phyloP scores from a whole-genome alignment of 768 basidiomycete genomes.

The Kwoniella heveanensis region DNA sequence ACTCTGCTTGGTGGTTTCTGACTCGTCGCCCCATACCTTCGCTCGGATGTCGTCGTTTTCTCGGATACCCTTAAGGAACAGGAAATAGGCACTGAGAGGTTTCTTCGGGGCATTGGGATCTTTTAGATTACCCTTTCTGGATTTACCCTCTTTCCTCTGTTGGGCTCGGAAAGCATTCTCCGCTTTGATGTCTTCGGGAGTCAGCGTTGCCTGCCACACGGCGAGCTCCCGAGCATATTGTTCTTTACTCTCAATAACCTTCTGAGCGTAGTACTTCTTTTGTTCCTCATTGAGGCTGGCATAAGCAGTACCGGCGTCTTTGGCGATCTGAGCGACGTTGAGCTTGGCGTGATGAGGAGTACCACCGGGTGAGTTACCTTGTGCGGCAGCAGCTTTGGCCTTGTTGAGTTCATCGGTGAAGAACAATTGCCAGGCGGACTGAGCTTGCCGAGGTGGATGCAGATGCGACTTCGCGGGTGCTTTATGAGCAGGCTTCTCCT shows the following conservation, averaged over 20 bases:
- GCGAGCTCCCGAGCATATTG: constrained; percentile 77
- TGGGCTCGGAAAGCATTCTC: constrained; percentile 90
- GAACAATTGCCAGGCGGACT: constrained; percentile 94
- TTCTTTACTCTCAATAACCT: constrained; percentile 82
- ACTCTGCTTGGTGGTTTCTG: constrained; percentile 92
- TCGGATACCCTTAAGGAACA: constrained; percentile 89
- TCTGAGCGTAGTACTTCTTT: constrained; percentile 81
- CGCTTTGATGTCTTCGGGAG: constrained; percentile 90
- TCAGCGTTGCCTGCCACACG: constrained; percentile 82
- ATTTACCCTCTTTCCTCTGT: constrained; percentile 90
- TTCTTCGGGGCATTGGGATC: constrained; percentile 97
- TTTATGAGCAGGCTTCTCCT: constrained; percentile 33
- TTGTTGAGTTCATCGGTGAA: constrained; percentile 92
- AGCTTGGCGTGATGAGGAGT: constrained; percentile 64
- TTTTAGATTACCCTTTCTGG: constrained; percentile 89
- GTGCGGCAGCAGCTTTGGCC: constrained; percentile 49
- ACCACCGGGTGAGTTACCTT: constrained; percentile 46
- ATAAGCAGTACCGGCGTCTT: constrained; percentile 90
- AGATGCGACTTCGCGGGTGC: constrained; percentile 69
- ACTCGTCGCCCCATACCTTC: constrained; percentile 84
- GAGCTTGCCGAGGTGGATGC: constrained; percentile 85
- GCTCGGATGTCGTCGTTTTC: constrained; percentile 72
- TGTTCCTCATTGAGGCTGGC: constrained; percentile 73
- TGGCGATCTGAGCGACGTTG: constrained; percentile 92
- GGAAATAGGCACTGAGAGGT: constrained; percentile 89